Evolutionary conservation across 768 basidiomycete genomes (phyloP).

Genomic region (Panellus pusillus): DNA sequence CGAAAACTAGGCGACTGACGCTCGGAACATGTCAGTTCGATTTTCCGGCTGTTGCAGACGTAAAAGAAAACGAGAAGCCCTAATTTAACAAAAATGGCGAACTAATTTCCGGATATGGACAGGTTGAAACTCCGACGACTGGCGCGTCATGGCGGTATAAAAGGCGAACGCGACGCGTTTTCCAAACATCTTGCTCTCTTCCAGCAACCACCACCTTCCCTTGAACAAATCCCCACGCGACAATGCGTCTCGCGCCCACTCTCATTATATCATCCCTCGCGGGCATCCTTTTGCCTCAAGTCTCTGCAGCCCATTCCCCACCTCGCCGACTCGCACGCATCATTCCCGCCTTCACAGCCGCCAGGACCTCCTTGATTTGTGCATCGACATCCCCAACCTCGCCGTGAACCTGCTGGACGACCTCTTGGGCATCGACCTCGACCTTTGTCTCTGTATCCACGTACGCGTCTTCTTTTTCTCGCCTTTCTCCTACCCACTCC

Average conservation of each 20-base stretch:
- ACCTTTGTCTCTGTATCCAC: conserved; percentile 7
- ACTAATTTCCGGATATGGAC: too few species aligned
- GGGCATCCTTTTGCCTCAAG: not conserved
- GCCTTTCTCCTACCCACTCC: not conserved
- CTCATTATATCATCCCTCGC: conserved; percentile 13
- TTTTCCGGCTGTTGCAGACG: not conserved
- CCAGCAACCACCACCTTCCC: conserved; percentile 14
- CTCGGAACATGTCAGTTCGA: not conserved
- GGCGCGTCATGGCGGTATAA: conserved; percentile 7
- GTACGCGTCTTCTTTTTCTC: not conserved
- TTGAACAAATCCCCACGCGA: not conserved
- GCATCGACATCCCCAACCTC: conserved; percentile 4
- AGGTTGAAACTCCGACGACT: conserved; percentile 5
- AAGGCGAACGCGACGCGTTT: not conserved
- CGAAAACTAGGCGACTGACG: too few species aligned
- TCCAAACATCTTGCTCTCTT: conserved; percentile 5
- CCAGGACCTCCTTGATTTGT: conserved; percentile 1
- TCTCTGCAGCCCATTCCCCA: not conserved
- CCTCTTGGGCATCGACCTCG: not conserved
- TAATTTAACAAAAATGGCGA: too few species aligned
- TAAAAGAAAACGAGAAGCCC: not conserved
- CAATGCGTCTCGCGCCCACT: conserved; percentile 16
- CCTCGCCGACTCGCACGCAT: conserved; percentile 3
- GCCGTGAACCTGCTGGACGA: not conserved
- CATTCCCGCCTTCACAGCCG: not conserved